Evolutionary conservation across 2,329 filamentous ascomycete species (phyloP), one percentile per base, ranked within the genome.

Genomic region (Pezicula radicicola): DNA sequence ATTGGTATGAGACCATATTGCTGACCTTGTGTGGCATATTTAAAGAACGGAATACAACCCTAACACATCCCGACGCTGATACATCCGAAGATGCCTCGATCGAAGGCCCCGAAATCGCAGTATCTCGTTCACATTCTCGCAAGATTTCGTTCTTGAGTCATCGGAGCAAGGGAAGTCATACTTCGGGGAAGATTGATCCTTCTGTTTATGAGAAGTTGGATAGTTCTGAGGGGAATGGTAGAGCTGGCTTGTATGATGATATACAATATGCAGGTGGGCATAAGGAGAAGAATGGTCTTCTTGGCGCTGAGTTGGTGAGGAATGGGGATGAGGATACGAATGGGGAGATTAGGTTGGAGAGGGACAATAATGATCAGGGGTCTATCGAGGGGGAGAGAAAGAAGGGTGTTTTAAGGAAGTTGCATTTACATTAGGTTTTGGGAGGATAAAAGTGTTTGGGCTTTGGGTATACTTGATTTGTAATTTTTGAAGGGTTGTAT

Each of bases 31-130:
- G 9, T 33, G 30, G 8, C 9, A 10, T 13, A 16, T 6, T 16
- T 16, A 45, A 60, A 62, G 71, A 73, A 43, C 73, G 76, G 55
- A 86, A 84, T 60, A 87, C 83, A 13, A 83, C 81, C 2, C 71
- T 81, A 15, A 80, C 79, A 18, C 82, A 86, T 54, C 83, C 83
- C 19, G 81, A 84, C 16, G 83, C 83, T 52, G 75, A 84, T 58
- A 72, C 80, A 6, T 78, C 75, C 13, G 75, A 76, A 46, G 74
- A 80, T 55, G 83, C 81, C 42, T 76, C 71, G 60, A 80, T 87
- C 53, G 75, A 75, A 37, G 74, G 78, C 49, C 75, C 78, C 49
- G 80, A 84, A 55, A 67, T 81, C 42, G 71, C 75, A 49, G 67
- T 75, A 1, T 66, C 68, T 6, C 55, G 56, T 36, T 56, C 56